A percentile compares a stretch with the other conserved stretches of the same genome.
phyloP scores from a whole-genome alignment of 805 yeast genomes.

The Teunomyces barrocoloradensis region DNA sequence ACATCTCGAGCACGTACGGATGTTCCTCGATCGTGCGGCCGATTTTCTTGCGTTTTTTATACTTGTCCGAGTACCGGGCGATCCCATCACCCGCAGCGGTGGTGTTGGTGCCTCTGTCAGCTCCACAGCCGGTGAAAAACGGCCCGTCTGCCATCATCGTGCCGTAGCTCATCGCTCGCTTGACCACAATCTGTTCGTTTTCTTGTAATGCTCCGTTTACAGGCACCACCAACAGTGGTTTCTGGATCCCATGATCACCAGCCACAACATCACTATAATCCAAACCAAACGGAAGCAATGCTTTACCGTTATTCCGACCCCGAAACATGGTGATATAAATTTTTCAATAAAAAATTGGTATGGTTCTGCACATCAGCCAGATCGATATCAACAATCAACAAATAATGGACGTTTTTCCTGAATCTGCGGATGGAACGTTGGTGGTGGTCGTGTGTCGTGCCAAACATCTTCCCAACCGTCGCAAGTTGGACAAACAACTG shows the following conservation, averaged over 20 bases:
- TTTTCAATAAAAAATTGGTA: background rate
- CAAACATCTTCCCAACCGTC: constrained; percentile 79
- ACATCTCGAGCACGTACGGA: constrained; percentile 66
- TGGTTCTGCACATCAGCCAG: background rate
- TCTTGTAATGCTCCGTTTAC: constrained; percentile 57
- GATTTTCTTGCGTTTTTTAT: constrained; percentile 64
- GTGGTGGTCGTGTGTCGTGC: constrained; percentile 79
- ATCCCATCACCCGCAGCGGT: constrained; percentile 55
- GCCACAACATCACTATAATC: constrained; percentile 57
- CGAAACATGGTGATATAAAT: constrained; percentile 33
- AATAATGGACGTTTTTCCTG: constrained; percentile 6
- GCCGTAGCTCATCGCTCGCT: constrained; percentile 53
- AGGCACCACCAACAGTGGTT: constrained; percentile 54
- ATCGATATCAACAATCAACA: background rate
- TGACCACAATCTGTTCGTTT: constrained; percentile 51
- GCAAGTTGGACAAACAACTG: constrained; percentile 87
- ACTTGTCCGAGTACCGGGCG: constrained; percentile 78
- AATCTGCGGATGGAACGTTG: constrained; percentile 51
- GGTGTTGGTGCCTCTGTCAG: constrained; percentile 3
- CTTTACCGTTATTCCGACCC: constrained; percentile 43
- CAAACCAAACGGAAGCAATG: constrained; percentile 66
- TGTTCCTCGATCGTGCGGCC: constrained; percentile 75
- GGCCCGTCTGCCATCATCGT: constrained; percentile 61
- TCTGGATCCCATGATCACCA: constrained; percentile 33
- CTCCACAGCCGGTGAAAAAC: constrained; percentile 56